A percentile compares a stretch with the other conserved stretches of the same genome.
These are phyloP conservation scores for Fusarium oxysporum DNA, from an alignment of 2,329 filamentous ascomycete species.

Conservation along the genomic window DNA sequence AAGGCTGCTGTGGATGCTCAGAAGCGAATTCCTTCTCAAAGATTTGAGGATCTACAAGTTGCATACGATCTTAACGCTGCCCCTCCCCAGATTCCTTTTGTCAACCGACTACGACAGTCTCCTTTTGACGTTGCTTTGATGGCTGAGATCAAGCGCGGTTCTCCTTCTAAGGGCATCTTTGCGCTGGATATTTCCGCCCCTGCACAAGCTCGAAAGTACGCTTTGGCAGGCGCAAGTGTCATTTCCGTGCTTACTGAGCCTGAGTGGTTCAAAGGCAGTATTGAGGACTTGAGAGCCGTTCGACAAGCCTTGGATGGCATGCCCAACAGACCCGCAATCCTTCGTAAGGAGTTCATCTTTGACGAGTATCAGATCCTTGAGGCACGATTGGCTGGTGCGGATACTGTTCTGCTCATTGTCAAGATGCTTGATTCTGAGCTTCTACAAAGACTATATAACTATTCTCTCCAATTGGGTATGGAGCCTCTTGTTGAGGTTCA, in stretches of 20 bases:
- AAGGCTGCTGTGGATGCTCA: constrained; percentile 81
- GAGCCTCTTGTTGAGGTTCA: constrained; percentile 98
- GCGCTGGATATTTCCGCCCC: constrained; percentile 89
- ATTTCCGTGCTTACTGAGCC: constrained; percentile 99
- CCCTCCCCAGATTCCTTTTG: constrained; percentile 84
- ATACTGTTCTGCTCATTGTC: constrained; percentile 94
- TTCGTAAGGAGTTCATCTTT: constrained; percentile 97
- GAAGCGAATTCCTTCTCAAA: constrained; percentile 85
- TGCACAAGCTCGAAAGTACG: constrained; percentile 90
- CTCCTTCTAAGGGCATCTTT: constrained; percentile 95
- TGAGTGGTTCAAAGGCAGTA: constrained; percentile 98
- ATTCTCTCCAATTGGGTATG: constrained; percentile 92
- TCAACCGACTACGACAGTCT: constrained; percentile 81
- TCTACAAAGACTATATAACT: constrained; percentile 83
- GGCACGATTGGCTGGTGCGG: constrained; percentile 89
- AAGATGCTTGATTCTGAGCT: constrained; percentile 91
- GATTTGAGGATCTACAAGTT: constrained; percentile 85
- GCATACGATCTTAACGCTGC: constrained; percentile 86
- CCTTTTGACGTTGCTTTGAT: constrained; percentile 91
- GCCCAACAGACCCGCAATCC: constrained; percentile 89
- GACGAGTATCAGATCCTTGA: constrained; percentile 99
- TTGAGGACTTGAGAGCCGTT: constrained; percentile 90
- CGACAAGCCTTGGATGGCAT: constrained; percentile 90
- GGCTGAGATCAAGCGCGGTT: constrained; percentile 97
- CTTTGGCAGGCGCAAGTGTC: constrained; percentile 91